Percentiles rank a stretch among this genome's conserved stretches.
Conservation (phyloP, 2,329 filamentous ascomycete genomes). For the Fusarium musae region DNA sequence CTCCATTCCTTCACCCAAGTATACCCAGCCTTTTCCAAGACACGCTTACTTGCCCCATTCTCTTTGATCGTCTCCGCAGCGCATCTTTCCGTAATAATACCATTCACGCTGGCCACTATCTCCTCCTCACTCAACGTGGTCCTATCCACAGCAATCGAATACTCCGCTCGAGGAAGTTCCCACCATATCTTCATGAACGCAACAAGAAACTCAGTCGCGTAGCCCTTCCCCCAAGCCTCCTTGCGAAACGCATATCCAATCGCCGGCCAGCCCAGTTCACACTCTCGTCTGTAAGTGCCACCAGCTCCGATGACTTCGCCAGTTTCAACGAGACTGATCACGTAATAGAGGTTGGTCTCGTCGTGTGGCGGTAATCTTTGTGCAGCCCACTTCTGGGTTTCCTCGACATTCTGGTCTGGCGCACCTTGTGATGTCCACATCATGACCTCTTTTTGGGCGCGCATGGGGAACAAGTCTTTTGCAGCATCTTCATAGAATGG, state of each 20-base stretch:
- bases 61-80: conserved; percentile 1
- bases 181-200: conserved; percentile 14
- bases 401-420: background rate
- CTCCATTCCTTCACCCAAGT: background rate
- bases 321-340: conserved; percentile 2
- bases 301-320: conserved; percentile 3
- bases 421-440: conserved; percentile 11
- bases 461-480: conserved; percentile 2
- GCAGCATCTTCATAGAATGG: conserved; percentile 7
- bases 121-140: background rate
- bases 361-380: background rate
- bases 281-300: background rate
- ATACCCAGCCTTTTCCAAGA: conserved; percentile 2
- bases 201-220: background rate
- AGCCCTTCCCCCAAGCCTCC: conserved; percentile 12
- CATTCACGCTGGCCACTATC: background rate
- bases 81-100: background rate
- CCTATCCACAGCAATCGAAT: background rate
- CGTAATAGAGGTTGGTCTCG: background rate
- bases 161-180: background rate
- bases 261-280: conserved; percentile 9
- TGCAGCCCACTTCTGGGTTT: background rate
- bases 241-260: conserved; percentile 15
- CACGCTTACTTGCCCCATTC: background rate
- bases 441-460: conserved; percentile 11